Percentiles rank a stretch among this genome's conserved stretches.
Evolutionary conservation across 1,284 basidiomycete genomes (phyloP).

Genomic region (Trichosporon sp.): DNA sequence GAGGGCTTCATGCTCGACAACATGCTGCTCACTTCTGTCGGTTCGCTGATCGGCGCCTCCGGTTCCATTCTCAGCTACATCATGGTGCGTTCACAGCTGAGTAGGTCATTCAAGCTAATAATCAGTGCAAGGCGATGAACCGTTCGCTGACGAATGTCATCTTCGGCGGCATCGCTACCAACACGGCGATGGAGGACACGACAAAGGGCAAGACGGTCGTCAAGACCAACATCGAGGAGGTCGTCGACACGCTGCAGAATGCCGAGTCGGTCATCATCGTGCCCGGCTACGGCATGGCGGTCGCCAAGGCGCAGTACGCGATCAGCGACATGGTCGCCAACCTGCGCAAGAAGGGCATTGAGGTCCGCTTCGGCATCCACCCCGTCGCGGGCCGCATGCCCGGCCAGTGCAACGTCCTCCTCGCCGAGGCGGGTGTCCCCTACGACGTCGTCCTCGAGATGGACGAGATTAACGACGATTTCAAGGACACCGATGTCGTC

Average conservation of each 20-base stretch:
- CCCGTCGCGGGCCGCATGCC: conserved; percentile 47
- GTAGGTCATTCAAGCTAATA: not conserved
- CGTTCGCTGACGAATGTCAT: conserved; percentile 29
- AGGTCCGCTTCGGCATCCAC: conserved; percentile 55
- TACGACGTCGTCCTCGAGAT: conserved; percentile 84
- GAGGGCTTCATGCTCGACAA: conserved; percentile 87
- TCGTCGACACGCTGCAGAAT: conserved; percentile 67
- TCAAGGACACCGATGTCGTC: conserved; percentile 73
- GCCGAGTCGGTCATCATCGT: conserved; percentile 79
- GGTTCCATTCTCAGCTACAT: conserved; percentile 85
- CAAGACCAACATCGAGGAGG: conserved; percentile 69
- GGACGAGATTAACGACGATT: conserved; percentile 88
- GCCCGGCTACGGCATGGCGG: conserved; percentile 82
- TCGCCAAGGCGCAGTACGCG: conserved; percentile 79
- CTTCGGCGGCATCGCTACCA: conserved; percentile 63
- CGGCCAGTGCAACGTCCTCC: conserved; percentile 71
- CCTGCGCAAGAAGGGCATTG: conserved; percentile 65
- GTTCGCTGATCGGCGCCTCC: conserved; percentile 75
- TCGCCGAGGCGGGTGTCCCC: conserved; percentile 79
- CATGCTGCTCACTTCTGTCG: conserved; percentile 70
- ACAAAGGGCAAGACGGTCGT: conserved; percentile 70
- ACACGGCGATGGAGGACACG: conserved; percentile 57
- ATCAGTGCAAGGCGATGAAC: conserved; percentile 81
- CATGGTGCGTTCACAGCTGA: conserved; percentile 58
- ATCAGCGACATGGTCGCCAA: conserved; percentile 73